Percentiles rank a stretch among this genome's conserved stretches.
Evolutionary conservation across 306 rosid genomes (phyloP).

Genomic region (Mimosa bimucronata): DNA sequence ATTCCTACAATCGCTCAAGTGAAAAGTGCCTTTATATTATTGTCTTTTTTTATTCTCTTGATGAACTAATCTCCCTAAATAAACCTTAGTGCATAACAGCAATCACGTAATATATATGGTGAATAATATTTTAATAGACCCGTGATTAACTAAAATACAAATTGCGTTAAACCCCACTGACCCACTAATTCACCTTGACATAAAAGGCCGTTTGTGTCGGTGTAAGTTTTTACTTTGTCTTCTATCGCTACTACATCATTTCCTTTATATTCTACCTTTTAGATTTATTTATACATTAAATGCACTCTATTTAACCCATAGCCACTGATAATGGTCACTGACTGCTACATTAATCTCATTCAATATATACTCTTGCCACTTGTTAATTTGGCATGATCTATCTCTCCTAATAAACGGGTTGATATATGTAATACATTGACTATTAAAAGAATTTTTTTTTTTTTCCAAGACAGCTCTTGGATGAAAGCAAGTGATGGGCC

Average conservation of each 20-base stretch:
- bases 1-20: conserved; percentile 31
- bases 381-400: neutral
- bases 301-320: neutral
- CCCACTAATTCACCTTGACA: conserved; percentile 8
- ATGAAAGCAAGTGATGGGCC: conserved; percentile 41
- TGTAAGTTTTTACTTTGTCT: conserved; percentile 26
- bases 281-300: neutral
- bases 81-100: conserved; percentile 46
- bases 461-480: conserved; percentile 18
- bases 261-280: neutral
- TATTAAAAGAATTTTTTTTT: neutral
- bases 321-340: neutral
- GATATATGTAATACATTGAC: neutral
- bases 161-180: conserved; percentile 1
- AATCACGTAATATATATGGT: neutral
- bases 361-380: too few species aligned
- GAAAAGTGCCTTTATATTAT: conserved; percentile 30
- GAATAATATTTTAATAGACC: neutral
- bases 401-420: neutral
- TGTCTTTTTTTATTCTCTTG: conserved; percentile 19
- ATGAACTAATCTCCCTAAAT: conserved; percentile 7
- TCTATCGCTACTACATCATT: neutral
- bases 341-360: neutral
- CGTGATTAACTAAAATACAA: neutral
- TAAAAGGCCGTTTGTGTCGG: conserved; percentile 42